These are phyloP conservation scores for Taphrina communis DNA, from an alignment of 1,139 yeast genomes.

Conservation along the genomic window DNA sequence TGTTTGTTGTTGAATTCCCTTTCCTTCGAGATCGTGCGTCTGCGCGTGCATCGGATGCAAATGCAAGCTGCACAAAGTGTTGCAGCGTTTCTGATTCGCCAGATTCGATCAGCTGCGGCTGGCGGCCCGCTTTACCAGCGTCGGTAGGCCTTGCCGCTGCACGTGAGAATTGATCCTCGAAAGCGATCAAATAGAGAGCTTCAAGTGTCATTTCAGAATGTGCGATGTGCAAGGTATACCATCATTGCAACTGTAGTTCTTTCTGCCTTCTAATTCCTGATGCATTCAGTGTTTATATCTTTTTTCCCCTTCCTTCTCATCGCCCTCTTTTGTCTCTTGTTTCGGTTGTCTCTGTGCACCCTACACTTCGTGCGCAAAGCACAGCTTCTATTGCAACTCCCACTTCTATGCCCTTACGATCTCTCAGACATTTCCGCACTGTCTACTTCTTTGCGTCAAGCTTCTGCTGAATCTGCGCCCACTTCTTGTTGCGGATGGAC, in stretches of 20 bases:
- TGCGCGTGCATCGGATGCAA: background rate
- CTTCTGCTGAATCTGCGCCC: slow-evolving; percentile 92
- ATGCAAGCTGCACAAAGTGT: no score
- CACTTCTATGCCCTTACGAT: no score
- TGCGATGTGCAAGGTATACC: no score
- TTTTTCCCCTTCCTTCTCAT: background rate
- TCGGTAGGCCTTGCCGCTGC: no score
- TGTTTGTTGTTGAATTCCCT: no score
- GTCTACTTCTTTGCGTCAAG: slow-evolving; percentile 63
- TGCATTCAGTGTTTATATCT: slow-evolving; percentile 12
- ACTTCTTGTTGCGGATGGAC: slow-evolving; percentile 96
- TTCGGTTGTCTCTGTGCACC: background rate
- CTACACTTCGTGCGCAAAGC: background rate
- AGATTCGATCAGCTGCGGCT: background rate
- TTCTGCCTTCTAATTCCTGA: slow-evolving; percentile 12
- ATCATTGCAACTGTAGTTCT: background rate
- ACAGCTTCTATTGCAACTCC: background rate
- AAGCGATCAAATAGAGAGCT: no score
- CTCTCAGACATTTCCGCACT: background rate
- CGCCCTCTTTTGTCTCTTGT: background rate
- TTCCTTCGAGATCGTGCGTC: background rate
- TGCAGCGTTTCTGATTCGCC: background rate
- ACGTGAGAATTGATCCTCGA: no score
- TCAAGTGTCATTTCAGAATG: no score
- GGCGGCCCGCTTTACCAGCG: no score